These are phyloP conservation scores for Achaetomiella virescens DNA, from an alignment of 495 filamentous ascomycete genomes.

Conservation along the genomic window DNA sequence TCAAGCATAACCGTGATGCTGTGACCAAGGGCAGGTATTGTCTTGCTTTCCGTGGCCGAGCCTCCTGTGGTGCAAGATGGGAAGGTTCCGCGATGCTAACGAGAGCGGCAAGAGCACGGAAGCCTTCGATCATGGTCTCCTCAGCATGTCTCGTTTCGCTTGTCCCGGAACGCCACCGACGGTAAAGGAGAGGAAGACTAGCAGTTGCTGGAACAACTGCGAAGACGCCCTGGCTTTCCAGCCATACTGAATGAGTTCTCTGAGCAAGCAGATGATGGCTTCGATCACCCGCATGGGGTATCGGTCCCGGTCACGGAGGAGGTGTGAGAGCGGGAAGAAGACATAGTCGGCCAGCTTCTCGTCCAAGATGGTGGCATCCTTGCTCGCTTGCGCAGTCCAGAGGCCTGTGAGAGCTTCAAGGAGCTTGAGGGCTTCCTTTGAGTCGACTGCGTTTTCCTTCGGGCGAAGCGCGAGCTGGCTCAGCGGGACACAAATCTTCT, in stretches of 20 bases:
- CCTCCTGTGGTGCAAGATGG: conserved; percentile 28
- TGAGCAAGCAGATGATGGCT: conserved; percentile 63
- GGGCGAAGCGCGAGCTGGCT: conserved; percentile 62
- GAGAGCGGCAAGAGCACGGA: conserved; percentile 37
- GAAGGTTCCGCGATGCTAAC: conserved; percentile 33
- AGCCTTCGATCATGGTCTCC: conserved; percentile 57
- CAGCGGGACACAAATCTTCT: conserved; percentile 67
- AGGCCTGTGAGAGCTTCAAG: conserved; percentile 49
- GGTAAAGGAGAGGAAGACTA: conserved; percentile 77
- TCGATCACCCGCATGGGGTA: conserved; percentile 71
- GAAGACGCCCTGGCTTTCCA: conserved; percentile 64
- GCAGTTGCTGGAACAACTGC: conserved; percentile 71
- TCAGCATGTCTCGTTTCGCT: conserved; percentile 47
- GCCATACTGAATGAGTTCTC: conserved; percentile 64
- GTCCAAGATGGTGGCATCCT: conserved; percentile 55
- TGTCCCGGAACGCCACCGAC: conserved; percentile 61
- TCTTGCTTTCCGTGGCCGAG: conserved; percentile 36
- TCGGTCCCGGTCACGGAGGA: conserved; percentile 69
- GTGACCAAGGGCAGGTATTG: conserved; percentile 79
- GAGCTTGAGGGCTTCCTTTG: conserved; percentile 49
- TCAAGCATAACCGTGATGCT: conserved; percentile 76
- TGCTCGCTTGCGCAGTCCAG: conserved; percentile 46
- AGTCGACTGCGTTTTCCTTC: conserved; percentile 45
- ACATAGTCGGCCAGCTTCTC: conserved; percentile 84
- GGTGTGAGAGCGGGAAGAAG: conserved; percentile 86